Base-by-base conservation (phyloP, 768 basidiomycete species). In the Kwoniella sp. region DNA sequence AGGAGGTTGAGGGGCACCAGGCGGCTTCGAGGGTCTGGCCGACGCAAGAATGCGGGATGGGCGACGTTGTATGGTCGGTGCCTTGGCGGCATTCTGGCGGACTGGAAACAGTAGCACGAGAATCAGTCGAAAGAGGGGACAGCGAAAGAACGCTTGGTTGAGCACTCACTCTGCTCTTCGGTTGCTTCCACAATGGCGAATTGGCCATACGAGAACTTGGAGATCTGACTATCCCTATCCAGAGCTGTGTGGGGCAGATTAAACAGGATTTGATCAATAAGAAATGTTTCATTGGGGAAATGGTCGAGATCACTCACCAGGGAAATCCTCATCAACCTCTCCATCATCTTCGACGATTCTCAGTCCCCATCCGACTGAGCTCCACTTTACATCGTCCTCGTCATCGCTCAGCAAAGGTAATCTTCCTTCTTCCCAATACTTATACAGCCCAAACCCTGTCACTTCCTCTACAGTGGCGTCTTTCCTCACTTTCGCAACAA, bases 291-390 rank as follows among this genome's bases (percentile, higher is more conserved):
- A 8, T 56, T 15, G 20, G 3, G 29, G 8, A 30, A 70, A 67
- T 34, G 5, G 5, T n/a, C 25, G 15, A n/a, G 30, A 56, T 20
- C 3, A 84, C 91, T 72, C 79, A 95, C 94, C 90, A 25, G 95
- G 96, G 76, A 94, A 98, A 82, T 99, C 96, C 78, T 97, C 96
- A 77, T 99, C 96, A 0, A 98, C 92, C 79, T 97, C 95, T 17
- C 96, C 96, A 78, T 98, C 94, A 51, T 93, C 91, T 73, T 99
- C 96, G 0, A 93, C 91, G 60, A 98, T 93, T 64, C 92, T 84
- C 82, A 99, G 79, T 41, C 92, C 88, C 95, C 96, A 99, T 1
- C 92, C 93, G 2, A 90, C 84, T 0, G 91, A 90, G 51, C 87
- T 89, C 54, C 92, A 82, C 68, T 82, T 84, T 0, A 84, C 84